These are phyloP conservation scores for Cutaneotrichosporon cutaneum DNA, from an alignment of 1,284 basidiomycete species.

Conservation along the genomic window DNA sequence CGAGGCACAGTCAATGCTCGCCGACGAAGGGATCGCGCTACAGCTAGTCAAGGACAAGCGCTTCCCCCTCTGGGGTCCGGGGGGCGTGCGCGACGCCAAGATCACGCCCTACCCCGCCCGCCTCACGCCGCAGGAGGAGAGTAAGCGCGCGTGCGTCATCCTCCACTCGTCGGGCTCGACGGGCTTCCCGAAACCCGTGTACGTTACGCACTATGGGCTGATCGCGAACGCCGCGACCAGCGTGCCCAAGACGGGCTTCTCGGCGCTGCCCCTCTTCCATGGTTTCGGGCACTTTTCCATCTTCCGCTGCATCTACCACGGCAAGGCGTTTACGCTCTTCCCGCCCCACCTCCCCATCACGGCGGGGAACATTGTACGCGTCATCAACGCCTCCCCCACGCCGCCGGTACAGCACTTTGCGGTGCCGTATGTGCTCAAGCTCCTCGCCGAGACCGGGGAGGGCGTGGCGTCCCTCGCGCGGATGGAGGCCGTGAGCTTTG, in stretches of 20 bases:
- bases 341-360: slow-evolving; percentile 60
- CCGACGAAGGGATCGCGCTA: slow-evolving; percentile 43
- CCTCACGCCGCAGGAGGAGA: slow-evolving; percentile 57
- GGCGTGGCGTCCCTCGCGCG: slow-evolving; percentile 55
- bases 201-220: slow-evolving; percentile 47
- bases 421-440: slow-evolving; percentile 56
- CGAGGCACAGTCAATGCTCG: slow-evolving; percentile 47
- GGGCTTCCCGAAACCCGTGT: slow-evolving; percentile 54
- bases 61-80: slow-evolving; percentile 56
- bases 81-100: slow-evolving; percentile 48
- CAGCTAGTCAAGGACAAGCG: slow-evolving; percentile 52
- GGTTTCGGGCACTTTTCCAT: slow-evolving; percentile 57
- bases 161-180: slow-evolving; percentile 66
- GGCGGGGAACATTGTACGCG: slow-evolving; percentile 55
- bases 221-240: slow-evolving; percentile 45
- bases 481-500: slow-evolving; percentile 59
- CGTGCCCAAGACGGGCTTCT: slow-evolving; percentile 55
- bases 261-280: slow-evolving; percentile 57
- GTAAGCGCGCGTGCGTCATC: slow-evolving; percentile 56
- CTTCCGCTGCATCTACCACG: slow-evolving; percentile 54
- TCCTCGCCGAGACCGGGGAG: slow-evolving; percentile 59
- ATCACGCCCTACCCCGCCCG: slow-evolving; percentile 49
- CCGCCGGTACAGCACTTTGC: slow-evolving; percentile 51
- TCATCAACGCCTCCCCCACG: slow-evolving; percentile 44
- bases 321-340: slow-evolving; percentile 58